These are phyloP conservation scores for Chytriomyces sp. DNA, from an alignment of 192 early-diverging fungal species.

Conservation along the genomic window DNA sequence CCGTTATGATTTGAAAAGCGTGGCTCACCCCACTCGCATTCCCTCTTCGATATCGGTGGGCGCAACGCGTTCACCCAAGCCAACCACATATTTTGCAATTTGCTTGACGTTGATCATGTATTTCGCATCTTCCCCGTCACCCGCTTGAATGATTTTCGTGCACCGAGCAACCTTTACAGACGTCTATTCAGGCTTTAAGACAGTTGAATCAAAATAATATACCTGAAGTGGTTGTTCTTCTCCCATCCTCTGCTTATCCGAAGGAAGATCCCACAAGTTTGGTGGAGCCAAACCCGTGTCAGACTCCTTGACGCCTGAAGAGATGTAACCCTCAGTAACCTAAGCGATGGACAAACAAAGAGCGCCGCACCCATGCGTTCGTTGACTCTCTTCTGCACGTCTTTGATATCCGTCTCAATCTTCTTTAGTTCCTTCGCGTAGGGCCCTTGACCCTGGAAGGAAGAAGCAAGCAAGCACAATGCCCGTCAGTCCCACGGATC, in stretches of 20 bases:
- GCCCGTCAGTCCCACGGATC: background rate
- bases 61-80: conserved; percentile 92
- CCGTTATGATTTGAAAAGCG: background rate
- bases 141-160: conserved; percentile 97
- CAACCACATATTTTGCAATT: conserved; percentile 99
- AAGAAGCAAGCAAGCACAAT: background rate
- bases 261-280: conserved; percentile 98
- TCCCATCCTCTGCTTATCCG: conserved; percentile 96
- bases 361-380: conserved; percentile 87
- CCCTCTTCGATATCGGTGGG: conserved; percentile 99
- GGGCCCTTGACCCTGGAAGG: conserved; percentile 88
- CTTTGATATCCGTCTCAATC: conserved; percentile 94
- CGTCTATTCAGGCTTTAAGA: background rate
- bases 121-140: conserved; percentile 88
- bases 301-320: conserved; percentile 90
- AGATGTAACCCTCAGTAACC: background rate
- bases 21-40: conserved; percentile 90
- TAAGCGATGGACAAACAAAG: too few relatives aligned
- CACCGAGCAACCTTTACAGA: conserved; percentile 85
- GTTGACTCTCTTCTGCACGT: conserved; percentile 96
- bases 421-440: conserved; percentile 95
- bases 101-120: conserved; percentile 99
- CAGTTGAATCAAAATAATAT: background rate
- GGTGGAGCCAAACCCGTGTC: conserved; percentile 98
- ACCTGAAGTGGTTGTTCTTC: conserved; percentile 94